These are phyloP conservation scores for Rhododendron kiyosumense DNA, from an alignment of 148 eudicot species.

Conservation along the genomic window DNA sequence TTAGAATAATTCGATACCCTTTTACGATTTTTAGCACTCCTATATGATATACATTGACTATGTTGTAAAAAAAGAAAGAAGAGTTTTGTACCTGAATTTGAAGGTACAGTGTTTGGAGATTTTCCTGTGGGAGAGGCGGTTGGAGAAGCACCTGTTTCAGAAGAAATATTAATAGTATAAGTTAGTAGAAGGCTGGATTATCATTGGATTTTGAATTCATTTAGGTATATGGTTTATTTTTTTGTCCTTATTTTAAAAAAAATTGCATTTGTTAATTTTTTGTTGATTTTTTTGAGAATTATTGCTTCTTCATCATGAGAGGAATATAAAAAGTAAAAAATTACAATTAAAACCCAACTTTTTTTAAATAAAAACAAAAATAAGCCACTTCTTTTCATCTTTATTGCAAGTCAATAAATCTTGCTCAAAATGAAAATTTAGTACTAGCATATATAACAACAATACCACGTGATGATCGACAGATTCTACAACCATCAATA, in stretches of 20 bases:
- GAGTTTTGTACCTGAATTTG: conserved; percentile 8
- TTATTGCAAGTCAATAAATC: too few species aligned
- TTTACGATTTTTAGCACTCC: neutral
- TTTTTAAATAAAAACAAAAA: too few species aligned
- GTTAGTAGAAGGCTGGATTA: neutral
- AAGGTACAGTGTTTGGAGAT: conserved; percentile 23
- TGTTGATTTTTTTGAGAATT: too few species aligned
- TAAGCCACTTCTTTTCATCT: too few species aligned
- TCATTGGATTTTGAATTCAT: neutral
- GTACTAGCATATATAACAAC: neutral
- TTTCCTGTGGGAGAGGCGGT: conserved; percentile 29
- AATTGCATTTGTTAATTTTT: too few species aligned
- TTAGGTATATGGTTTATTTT: neutral
- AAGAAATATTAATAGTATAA: neutral
- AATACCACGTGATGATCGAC: neutral
- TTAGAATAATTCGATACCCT: neutral
- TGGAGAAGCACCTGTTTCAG: conserved; percentile 37
- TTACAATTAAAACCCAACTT: too few species aligned
- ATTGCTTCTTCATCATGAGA: too few species aligned
- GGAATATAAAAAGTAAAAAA: too few species aligned
- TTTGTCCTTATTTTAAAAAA: too few species aligned
- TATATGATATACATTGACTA: neutral
- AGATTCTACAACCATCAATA: too few species aligned
- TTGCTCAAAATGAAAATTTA: too few species aligned
- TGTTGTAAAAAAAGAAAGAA: neutral